Evolutionary conservation across 495 filamentous ascomycete genomes (phyloP).

Genomic region (Baudoinia panamericana): DNA sequence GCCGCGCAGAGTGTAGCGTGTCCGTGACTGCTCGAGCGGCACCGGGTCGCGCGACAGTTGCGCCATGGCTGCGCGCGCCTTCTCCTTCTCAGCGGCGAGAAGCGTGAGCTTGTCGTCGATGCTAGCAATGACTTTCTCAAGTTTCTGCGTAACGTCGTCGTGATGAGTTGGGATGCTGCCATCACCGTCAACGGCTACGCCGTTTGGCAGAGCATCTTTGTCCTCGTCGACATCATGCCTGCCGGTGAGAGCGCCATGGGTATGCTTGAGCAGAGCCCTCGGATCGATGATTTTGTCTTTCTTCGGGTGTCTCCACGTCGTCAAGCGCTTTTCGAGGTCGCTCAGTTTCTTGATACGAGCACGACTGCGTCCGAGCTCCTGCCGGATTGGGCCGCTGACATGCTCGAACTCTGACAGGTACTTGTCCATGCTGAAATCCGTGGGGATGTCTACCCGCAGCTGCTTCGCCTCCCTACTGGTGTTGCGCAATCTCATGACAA

Average conservation of each 20-base stretch:
- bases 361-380: constrained; percentile 4
- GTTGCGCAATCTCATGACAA: constrained; percentile 8
- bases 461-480: background rate
- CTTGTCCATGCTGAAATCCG: constrained; percentile 18
- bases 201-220: background rate
- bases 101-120: constrained; percentile 14
- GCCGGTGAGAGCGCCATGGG: constrained; percentile 3
- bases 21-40: background rate
- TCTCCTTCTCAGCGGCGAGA: constrained; percentile 13
- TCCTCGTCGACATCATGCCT: background rate
- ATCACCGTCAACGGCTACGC: background rate
- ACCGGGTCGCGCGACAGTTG: constrained; percentile 10
- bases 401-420: constrained; percentile 16
- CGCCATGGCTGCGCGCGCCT: constrained; percentile 10
- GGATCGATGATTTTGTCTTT: constrained; percentile 3
- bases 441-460: constrained; percentile 8
- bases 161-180: background rate
- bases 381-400: background rate
- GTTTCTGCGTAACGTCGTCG: constrained; percentile 6
- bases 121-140: constrained; percentile 10
- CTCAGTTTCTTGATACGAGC: constrained; percentile 9
- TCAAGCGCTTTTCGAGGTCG: constrained; percentile 10
- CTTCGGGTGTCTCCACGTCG: constrained; percentile 9
- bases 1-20: constrained; percentile 21
- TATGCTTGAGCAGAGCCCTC: constrained; percentile 9